Evolutionary conservation across 495 filamentous ascomycete species (phyloP), one percentile per base, ranked within the genome.

Genomic region (Aspergillus homomorphus): DNA sequence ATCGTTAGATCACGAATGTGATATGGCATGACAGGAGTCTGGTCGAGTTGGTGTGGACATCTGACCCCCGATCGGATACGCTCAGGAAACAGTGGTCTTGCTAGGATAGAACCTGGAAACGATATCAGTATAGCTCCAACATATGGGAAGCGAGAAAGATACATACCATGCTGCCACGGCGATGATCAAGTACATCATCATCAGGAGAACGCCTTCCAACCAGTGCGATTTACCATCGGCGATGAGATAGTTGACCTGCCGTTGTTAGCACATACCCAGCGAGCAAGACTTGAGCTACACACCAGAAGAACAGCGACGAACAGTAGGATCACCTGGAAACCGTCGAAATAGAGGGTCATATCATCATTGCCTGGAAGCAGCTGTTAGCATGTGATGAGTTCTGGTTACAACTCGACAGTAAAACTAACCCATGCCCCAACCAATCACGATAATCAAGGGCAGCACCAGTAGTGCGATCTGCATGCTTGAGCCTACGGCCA

Each of bases 401-500:
- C 9, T 28, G 26, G 9, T 9, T 28, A 3, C 26, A 4, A 3
- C 26, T 51, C 21, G n/a, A 21, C 20, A 42, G 45, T 23, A 24
- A 26, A 8, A 50, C 65, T 82, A 82, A 59, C 84, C 87, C 73
- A 92, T 83, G 43, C 85, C 85, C 90, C 90, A 95, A 14, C 90
- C 90, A 54, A 94, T 81, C 24, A 94, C 82, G 19, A 93, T 84
- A 59, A 88, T 79, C 46, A 94, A 73, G 0, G 90, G 90, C 60
- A 94, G 84, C 45, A 93, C 80, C 60, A 93, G 79, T 21, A 95
- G 74, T 0, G 90, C 86, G 72, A 95, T 89, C 77, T 95, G 90
- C 88, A 95, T 92, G 59, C 84, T 88, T 23, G 87, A 90, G 52
- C 90, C 90, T 14, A 95, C 85, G 6, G 89, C 89, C 14, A 95